These are phyloP conservation scores for Kurtzmaniella quercitrusa DNA, from an alignment of 1,139 yeast genomes.

Conservation along the genomic window DNA sequence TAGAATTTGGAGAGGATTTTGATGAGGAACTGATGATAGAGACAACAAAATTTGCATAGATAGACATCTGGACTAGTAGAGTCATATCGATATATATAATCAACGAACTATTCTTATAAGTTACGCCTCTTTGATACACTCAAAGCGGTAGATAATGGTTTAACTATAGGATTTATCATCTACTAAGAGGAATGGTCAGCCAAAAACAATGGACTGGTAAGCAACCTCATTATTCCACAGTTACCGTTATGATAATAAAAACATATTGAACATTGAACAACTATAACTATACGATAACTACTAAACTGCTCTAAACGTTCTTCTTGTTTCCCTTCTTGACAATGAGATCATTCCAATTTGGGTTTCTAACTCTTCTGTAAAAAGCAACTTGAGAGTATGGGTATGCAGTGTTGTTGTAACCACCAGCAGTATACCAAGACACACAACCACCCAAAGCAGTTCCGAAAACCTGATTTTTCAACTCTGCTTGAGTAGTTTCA, in stretches of 20 bases:
- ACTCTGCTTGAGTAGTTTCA: conserved; percentile 21
- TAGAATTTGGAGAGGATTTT: conserved; percentile 15
- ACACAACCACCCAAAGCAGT: conserved; percentile 40
- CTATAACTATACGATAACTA: no score
- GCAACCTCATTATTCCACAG: no score
- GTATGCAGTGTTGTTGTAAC: conserved; percentile 31
- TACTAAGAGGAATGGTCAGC: no score
- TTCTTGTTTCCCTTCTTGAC: conserved; percentile 3
- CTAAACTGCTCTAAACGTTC: neutral
- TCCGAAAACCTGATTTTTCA: conserved; percentile 33
- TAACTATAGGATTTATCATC: no score
- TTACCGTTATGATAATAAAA: no score
- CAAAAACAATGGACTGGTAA: no score
- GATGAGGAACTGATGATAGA: conserved; percentile 35
- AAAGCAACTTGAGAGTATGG: conserved; percentile 36
- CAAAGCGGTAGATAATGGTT: no score
- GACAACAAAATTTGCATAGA: conserved; percentile 7
- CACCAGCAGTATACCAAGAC: conserved; percentile 34
- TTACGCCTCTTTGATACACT: no score
- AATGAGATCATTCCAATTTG: conserved; percentile 25
- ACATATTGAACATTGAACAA: no score
- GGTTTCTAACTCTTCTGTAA: conserved; percentile 26
- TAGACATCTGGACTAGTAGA: neutral
- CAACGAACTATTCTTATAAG: no score
- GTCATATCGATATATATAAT: neutral